Evolutionary conservation across 2,329 filamentous ascomycete genomes (phyloP), one percentile per base, ranked within the genome.

Genomic region (Dactylellina drechsleri): DNA sequence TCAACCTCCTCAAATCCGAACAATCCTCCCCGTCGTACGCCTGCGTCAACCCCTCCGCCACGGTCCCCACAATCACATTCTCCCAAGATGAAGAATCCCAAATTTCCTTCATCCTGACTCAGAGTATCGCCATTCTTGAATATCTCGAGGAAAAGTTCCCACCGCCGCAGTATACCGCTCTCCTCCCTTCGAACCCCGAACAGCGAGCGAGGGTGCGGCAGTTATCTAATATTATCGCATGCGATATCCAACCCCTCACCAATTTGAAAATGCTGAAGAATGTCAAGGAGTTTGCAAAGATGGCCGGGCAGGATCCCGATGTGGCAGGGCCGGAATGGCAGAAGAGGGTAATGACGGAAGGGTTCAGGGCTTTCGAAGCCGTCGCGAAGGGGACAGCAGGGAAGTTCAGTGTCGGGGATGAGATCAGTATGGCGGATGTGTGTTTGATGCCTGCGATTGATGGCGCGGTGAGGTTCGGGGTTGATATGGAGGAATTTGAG

Each of bases 61-160:
- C 85, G 2, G 85, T 90, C 1, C 87, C 87, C 0, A 83, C 87
- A 0, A 84, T 89, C 26, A 79, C 86, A 18, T 79, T 83, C 70
- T 80, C 81, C 4, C 66, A 80, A 15, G 64, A 77, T 26, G 43
- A 61, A 52, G 26, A 57, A 15, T 59, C 78, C 1, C 65, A 77
- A 0, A 77, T 77, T 2, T 76, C 61, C 1, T 81, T 87, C 45
- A 82, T 81, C n/a, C 84, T 86, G 31, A 84, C 84, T 3, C 87
- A 89, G 78, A 89, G 87, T 3, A 79, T 88, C 41, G 86, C 88
- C 1, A 87, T 87, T 0, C 82, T 90, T 2, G 87, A 90, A 78
- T 90, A 86, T 76, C 83, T 90, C 1, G 87, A 89, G 56, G 87
- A 90, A 77, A 80, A 81, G 1, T 84, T 84, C 50, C 84, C 85